Percentiles rank a stretch among this genome's conserved stretches.
phyloP scores from a whole-genome alignment of 352 stramenopile species.

The Globisporangium recalcitrans region DNA sequence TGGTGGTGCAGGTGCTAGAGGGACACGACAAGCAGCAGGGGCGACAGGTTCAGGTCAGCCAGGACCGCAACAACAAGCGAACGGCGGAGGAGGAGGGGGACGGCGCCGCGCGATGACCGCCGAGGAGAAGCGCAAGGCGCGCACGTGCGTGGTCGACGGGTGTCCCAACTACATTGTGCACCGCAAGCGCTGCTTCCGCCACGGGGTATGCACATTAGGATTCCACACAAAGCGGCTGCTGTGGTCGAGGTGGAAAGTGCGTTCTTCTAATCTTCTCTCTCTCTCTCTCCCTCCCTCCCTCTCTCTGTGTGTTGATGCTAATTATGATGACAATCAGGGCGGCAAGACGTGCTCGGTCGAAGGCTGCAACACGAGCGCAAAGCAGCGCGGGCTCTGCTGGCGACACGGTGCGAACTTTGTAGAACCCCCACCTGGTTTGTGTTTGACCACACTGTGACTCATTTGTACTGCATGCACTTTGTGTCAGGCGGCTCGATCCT shows the following conservation, averaged over 20 bases:
- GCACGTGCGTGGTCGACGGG: constrained; percentile 28
- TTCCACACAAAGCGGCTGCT: not conserved
- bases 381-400: constrained; percentile 23
- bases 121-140: constrained; percentile 27
- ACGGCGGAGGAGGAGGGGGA: not conserved
- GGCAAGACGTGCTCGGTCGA: constrained; percentile 31
- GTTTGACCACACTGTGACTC: no score
- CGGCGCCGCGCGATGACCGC: constrained; percentile 7
- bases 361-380: constrained; percentile 24
- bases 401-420: constrained; percentile 20
- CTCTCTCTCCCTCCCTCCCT: no score
- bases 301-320: no score
- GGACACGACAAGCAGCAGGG: not conserved
- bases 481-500: constrained; percentile 21
- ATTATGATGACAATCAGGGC: constrained; percentile 17
- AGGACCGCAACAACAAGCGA: not conserved
- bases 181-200: constrained; percentile 35
- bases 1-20: not conserved
- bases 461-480: no score
- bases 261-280: not conserved
- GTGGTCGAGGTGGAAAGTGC: not conserved
- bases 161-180: constrained; percentile 43
- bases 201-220: constrained; percentile 19
- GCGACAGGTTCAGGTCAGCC: no score
- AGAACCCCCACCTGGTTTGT: no score